Conservation (phyloP, 2,329 filamentous ascomycete genomes). For the Daldinia eschscholtzii region DNA sequence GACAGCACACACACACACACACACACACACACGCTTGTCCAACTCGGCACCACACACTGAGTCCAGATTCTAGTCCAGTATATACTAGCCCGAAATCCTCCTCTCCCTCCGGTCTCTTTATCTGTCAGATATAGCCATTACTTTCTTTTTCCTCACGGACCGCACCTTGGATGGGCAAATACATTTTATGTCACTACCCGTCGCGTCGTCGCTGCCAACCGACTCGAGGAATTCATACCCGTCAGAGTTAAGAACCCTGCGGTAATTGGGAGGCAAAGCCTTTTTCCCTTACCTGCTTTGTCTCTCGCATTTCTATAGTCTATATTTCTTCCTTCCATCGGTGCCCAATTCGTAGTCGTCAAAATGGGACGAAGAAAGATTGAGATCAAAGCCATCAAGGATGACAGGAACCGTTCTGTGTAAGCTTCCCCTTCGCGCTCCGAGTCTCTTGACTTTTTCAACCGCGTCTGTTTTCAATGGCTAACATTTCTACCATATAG, state of each 20-base stretch:
- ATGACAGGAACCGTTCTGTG: conserved; percentile 98
- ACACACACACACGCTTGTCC: neutral
- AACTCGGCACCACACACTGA: neutral
- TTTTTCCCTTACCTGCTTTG: conserved; percentile 31
- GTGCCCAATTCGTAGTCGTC: conserved; percentile 41
- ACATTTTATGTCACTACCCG: conserved; percentile 37
- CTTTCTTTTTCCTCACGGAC: conserved; percentile 27
- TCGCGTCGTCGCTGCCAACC: conserved; percentile 31
- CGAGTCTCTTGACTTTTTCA: conserved; percentile 6
- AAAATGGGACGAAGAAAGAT: conserved; percentile 98
- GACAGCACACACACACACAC: neutral
- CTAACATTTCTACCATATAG: conserved; percentile 61
- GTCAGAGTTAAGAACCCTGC: conserved; percentile 36
- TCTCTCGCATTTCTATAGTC: conserved; percentile 11
- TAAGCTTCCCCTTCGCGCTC: conserved; percentile 65
- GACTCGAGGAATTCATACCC: conserved; percentile 34
- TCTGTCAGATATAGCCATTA: conserved; percentile 31
- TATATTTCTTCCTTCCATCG: conserved; percentile 16
- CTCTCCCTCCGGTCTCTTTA: neutral
- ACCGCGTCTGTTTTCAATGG: conserved; percentile 21
- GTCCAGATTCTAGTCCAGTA: conserved; percentile 8
- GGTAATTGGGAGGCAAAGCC: conserved; percentile 40
- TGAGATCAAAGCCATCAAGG: conserved; percentile 99
- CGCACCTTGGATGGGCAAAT: conserved; percentile 15
- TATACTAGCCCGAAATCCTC: conserved; percentile 34